Evolutionary conservation across 2,329 filamentous ascomycete species (phyloP).

Genomic region (Scytalidium sp.): DNA sequence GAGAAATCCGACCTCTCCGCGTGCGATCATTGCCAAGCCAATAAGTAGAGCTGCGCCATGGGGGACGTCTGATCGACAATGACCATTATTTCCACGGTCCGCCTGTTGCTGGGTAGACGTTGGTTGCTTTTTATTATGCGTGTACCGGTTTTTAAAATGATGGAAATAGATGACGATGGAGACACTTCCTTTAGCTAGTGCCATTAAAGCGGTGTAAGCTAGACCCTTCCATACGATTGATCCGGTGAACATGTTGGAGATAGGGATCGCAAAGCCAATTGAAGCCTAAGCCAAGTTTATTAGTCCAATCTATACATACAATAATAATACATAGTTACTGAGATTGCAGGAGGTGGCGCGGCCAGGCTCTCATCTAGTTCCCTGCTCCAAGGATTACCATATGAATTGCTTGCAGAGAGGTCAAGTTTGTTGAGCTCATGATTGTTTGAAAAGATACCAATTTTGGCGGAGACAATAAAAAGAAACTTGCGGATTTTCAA

Average conservation of each 20-base stretch:
- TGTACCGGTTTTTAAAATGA: slow-evolving; percentile 6
- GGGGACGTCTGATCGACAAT: slow-evolving; percentile 11
- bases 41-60: slow-evolving; percentile 13
- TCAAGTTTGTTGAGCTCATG: too few relatives aligned
- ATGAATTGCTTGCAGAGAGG: background rate
- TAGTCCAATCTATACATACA: slow-evolving; percentile 1
- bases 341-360: background rate
- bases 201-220: slow-evolving; percentile 71
- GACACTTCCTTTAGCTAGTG: slow-evolving; percentile 57
- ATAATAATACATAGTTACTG: background rate
- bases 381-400: too few relatives aligned
- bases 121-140: background rate
- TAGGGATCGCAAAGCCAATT: slow-evolving; percentile 77
- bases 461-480: background rate
- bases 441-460: too few relatives aligned
- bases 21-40: slow-evolving; percentile 63
- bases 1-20: slow-evolving; percentile 78
- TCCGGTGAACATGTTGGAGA: slow-evolving; percentile 64
- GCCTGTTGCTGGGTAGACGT: background rate
- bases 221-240: slow-evolving; percentile 68
- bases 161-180: slow-evolving; percentile 35
- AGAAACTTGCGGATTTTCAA: background rate
- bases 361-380: too few relatives aligned
- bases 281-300: slow-evolving; percentile 38
- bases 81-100: slow-evolving; percentile 4